phyloP scores from a whole-genome alignment of 208 protist genomes.

The Ichthyophonus hoferi region DNA sequence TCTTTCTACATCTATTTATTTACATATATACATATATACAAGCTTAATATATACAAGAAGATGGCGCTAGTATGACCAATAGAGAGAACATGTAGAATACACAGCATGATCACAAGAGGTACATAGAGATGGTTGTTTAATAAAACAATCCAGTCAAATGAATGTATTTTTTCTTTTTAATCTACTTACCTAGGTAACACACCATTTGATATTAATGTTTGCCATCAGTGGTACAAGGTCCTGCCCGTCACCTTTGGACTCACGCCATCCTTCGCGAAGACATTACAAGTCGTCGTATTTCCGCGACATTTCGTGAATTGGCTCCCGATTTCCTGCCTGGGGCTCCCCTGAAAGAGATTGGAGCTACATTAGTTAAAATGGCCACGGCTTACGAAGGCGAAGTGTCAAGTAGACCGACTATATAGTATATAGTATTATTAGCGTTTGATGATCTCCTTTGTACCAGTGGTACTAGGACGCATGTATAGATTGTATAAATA shows the following conservation, averaged over 20 bases:
- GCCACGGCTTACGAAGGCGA: not conserved
- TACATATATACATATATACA: no score
- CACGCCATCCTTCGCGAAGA: not conserved
- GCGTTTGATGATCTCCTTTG: no score
- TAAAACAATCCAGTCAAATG: not conserved
- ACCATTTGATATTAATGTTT: no score
- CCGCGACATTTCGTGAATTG: slow-evolving; percentile 13
- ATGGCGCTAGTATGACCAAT: not conserved
- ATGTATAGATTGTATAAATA: no score
- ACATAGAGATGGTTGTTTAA: not conserved
- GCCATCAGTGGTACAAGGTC: not conserved
- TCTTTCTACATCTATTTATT: not conserved
- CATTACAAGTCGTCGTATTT: not conserved
- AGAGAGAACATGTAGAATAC: not conserved
- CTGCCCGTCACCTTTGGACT: not conserved
- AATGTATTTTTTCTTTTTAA: not conserved
- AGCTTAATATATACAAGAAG: no score
- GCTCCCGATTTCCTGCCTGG: not conserved
- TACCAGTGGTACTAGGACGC: no score
- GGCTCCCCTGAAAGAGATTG: not conserved
- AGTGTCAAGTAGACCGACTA: no score
- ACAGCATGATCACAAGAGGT: not conserved
- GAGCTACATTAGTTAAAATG: not conserved
- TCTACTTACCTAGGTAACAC: not conserved
- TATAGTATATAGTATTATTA: no score